Percentiles rank a stretch among this genome's conserved stretches.
Conservation (phyloP, 257 asterid genomes). For the Lantana camara region DNA sequence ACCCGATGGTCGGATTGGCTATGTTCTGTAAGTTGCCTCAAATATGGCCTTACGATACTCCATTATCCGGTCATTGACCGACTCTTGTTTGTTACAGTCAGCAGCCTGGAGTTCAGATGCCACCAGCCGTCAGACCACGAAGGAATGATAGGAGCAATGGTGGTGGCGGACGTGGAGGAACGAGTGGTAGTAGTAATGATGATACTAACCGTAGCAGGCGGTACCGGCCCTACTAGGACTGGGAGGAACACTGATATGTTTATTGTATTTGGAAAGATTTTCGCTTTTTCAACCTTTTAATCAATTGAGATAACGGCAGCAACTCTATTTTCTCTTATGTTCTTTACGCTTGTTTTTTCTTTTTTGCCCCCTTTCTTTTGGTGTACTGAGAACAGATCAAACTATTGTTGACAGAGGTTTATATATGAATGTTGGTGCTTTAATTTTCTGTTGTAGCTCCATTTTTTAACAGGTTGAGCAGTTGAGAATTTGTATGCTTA, state of each 20-base stretch:
- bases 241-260: not conserved
- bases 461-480: not conserved
- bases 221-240: conserved; percentile 75
- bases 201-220: conserved; percentile 67
- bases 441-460: not conserved
- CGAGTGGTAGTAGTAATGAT: conserved; percentile 48
- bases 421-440: not conserved
- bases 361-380: conserved; percentile 8
- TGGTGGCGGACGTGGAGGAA: conserved; percentile 61
- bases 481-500: no score
- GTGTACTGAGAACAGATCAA: not conserved
- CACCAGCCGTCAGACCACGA: conserved; percentile 69
- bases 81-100: conserved; percentile 53
- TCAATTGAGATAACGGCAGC: conserved; percentile 12
- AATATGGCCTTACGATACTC: conserved; percentile 2
- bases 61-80: not conserved
- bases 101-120: conserved; percentile 90
- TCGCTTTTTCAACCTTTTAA: conserved; percentile 2
- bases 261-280: conserved; percentile 34
- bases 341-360: not conserved
- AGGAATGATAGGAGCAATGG: conserved; percentile 78
- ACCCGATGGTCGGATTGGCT: conserved; percentile 97
- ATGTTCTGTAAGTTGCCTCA: conserved; percentile 79
- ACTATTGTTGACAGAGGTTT: not conserved
- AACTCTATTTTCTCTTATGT: not conserved